These are phyloP conservation scores for Euphrasia arctica DNA, from an alignment of 305 asterid species.

Conservation along the genomic window DNA sequence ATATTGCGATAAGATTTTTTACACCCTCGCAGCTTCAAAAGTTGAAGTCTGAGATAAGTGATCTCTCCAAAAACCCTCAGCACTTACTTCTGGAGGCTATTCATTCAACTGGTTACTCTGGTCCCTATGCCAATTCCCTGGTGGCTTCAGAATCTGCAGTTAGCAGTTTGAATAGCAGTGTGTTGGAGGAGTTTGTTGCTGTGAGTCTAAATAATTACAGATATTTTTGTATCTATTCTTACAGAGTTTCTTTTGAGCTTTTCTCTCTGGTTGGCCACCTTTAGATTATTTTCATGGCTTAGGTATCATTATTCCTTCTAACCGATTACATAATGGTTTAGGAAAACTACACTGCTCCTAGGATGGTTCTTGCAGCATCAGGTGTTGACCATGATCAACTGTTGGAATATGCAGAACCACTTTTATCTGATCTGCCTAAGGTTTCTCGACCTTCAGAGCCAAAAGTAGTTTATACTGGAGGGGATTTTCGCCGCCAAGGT, in stretches of 20 bases:
- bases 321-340: slow-evolving; percentile 32
- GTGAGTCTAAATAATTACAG: slow-evolving; percentile 43
- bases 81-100: slow-evolving; percentile 88
- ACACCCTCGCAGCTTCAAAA: slow-evolving; percentile 57
- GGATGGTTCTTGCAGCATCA: slow-evolving; percentile 92
- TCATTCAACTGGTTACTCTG: slow-evolving; percentile 82
- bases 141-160: slow-evolving; percentile 75
- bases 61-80: slow-evolving; percentile 76
- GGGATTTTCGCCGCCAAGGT: slow-evolving; percentile 86
- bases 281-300: slow-evolving; percentile 8
- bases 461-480: slow-evolving; percentile 75
- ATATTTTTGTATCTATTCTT: background rate
- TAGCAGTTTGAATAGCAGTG: slow-evolving; percentile 49
- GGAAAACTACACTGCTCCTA: slow-evolving; percentile 83
- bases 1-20: slow-evolving; percentile 11
- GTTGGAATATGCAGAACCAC: slow-evolving; percentile 77
- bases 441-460: slow-evolving; percentile 45
- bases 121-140: slow-evolving; percentile 69
- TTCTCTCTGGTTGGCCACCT: background rate
- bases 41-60: slow-evolving; percentile 66
- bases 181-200: slow-evolving; percentile 75
- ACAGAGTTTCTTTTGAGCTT: slow-evolving; percentile 1
- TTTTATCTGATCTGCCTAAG: slow-evolving; percentile 69
- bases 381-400: slow-evolving; percentile 91
- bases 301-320: slow-evolving; percentile 22